Conservation (phyloP, 2,329 filamentous ascomycete genomes). For the Talaromyces sp. region DNA sequence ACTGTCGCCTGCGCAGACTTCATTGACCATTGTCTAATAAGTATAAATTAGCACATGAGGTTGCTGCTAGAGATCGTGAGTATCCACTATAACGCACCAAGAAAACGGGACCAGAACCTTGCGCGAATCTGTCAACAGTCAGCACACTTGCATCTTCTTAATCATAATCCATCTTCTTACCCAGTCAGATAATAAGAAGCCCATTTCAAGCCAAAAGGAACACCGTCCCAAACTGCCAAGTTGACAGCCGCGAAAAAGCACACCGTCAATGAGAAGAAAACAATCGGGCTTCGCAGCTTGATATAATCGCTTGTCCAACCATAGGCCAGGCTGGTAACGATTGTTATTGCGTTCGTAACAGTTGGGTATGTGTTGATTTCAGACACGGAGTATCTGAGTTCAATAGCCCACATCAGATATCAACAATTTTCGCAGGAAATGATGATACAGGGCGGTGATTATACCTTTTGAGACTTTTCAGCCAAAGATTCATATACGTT, state of each 20-base stretch:
- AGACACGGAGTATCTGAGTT: slow-evolving; percentile 5
- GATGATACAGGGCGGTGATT: not conserved
- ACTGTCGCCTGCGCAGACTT: slow-evolving; percentile 13
- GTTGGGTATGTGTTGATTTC: slow-evolving; percentile 14
- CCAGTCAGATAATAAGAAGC: slow-evolving; percentile 13
- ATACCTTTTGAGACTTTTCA: slow-evolving; percentile 9
- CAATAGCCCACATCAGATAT: not conserved
- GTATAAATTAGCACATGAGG: not conserved
- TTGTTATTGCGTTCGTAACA: slow-evolving; percentile 10
- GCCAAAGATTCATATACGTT: slow-evolving; percentile 14
- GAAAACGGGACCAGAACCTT: slow-evolving; percentile 12
- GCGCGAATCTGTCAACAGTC: slow-evolving; percentile 8
- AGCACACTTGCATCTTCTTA: not conserved
- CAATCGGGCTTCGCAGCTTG: slow-evolving; percentile 10
- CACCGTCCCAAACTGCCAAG: slow-evolving; percentile 10
- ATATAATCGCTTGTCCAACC: slow-evolving; percentile 14
- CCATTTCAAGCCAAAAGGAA: slow-evolving; percentile 13
- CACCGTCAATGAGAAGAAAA: slow-evolving; percentile 11
- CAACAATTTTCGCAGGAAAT: not conserved
- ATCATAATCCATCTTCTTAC: not conserved
- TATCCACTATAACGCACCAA: not conserved
- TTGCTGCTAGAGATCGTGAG: not conserved
- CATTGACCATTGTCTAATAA: slow-evolving; percentile 13
- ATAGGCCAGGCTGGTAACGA: slow-evolving; percentile 9
- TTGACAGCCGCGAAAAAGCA: slow-evolving; percentile 14